A percentile compares a stretch with the other conserved stretches of the same genome.
phyloP scores from a whole-genome alignment of 2,329 filamentous ascomycete genomes.

The Penicillium fuscoglaucum region DNA sequence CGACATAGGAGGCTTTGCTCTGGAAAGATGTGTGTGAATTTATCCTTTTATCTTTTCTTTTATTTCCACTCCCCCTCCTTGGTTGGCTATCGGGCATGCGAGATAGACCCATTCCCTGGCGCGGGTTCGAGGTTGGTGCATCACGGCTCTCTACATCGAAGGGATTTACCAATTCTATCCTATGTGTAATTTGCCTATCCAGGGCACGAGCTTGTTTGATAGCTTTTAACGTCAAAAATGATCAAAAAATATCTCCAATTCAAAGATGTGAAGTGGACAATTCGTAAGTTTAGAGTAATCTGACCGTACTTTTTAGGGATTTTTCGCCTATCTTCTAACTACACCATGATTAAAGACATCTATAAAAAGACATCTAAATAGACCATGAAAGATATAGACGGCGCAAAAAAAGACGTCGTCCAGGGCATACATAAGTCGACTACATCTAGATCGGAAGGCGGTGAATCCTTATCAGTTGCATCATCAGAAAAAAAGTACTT shows the following conservation, averaged over 20 bases:
- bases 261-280: not conserved
- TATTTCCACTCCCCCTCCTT: not conserved
- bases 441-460: not conserved
- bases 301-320: not conserved
- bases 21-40: conserved; percentile 9
- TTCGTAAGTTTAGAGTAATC: not conserved
- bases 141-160: conserved; percentile 5
- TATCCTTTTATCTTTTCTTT: conserved; percentile 20
- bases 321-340: not conserved
- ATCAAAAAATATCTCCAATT: conserved; percentile 3
- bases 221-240: conserved; percentile 8
- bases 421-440: too few relatives aligned
- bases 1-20: not conserved
- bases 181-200: not conserved
- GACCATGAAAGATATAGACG: not conserved
- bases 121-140: conserved; percentile 4
- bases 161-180: conserved; percentile 1
- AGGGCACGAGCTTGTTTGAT: conserved; percentile 7
- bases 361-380: not conserved
- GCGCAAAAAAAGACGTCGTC: not conserved
- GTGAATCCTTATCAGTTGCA: conserved; percentile 20
- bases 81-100: conserved; percentile 1
- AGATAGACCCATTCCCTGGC: conserved; percentile 6
- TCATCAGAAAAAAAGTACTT: conserved; percentile 8
- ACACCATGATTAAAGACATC: not conserved